Evolutionary conservation across 2,329 filamentous ascomycete genomes (phyloP), one percentile per base, ranked within the genome.

Genomic region (Metarhizium anisopliae): DNA sequence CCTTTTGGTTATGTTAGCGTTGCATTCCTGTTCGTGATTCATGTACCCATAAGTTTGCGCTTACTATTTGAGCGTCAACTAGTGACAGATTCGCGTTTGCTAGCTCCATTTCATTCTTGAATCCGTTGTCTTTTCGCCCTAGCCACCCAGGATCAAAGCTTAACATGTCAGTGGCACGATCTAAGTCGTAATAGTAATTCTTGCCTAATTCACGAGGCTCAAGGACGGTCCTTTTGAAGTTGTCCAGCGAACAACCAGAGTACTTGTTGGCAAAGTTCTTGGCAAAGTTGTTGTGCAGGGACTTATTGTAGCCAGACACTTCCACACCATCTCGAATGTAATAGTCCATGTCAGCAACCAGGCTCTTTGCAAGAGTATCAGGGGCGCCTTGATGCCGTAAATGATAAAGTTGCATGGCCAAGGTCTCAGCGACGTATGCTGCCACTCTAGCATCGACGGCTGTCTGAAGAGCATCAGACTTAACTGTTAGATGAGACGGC

Each of bases 41-140:
- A 43, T 18, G 6, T 3, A 16, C 10, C 10, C 32, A 51, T 25
- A 35, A 25, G 5, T 42, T 11, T 7, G 30, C 43, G 75, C 85
- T 72, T 77, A 89, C 85, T 61, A 94, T 86, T 74, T 99, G 91
- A 29, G 93, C 89, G 68, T 97, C 91, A 38, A 99, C 90, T 38
- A 96, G 77, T 29, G 92, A 95, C 53, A 99, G 70, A 69, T 99
- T 97, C 59, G 87, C 76, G 69, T 99, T 99, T 47, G 93, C 94
- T 58, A 85, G 84, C 64, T 86, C 82, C 72, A 99, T 86, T 67
- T 99, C 94, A 51, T 82, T 81, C 59, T 82, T 80, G 71, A 95
- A 95, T 0, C 92, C 92, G 63, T 86, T 81, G 55, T 83, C 80
- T 61, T 75, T 79, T 61, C 75, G 77, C 47, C 87, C 87, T 54